Evolutionary conservation across 108 stramenopile species (phyloP).

Genomic region (Stephanodiscus triporus): DNA sequence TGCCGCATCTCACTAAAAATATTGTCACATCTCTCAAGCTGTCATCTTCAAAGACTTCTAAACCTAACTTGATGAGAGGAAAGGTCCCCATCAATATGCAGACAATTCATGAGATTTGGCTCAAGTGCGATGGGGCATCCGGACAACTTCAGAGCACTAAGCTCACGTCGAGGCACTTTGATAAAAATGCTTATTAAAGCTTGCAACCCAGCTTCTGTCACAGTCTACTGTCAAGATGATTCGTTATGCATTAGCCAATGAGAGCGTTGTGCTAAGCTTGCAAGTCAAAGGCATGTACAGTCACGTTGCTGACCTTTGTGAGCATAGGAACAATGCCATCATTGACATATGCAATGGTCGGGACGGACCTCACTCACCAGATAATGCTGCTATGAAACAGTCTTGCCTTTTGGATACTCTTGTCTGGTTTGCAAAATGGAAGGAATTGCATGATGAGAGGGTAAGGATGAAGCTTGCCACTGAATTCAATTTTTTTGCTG

Average conservation of each 20-base stretch:
- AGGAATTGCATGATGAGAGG: slow-evolving; percentile 5
- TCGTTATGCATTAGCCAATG: background rate
- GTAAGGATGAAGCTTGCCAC: background rate
- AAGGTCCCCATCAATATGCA: slow-evolving; percentile 5
- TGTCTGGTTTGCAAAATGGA: slow-evolving; percentile 11
- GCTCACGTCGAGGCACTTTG: slow-evolving; percentile 6
- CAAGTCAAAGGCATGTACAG: slow-evolving; percentile 1
- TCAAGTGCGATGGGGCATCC: background rate
- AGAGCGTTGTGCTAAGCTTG: background rate
- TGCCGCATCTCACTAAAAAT: slow-evolving; percentile 19
- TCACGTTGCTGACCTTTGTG: slow-evolving; percentile 6
- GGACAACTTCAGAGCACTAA: slow-evolving; percentile 7
- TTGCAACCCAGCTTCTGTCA: slow-evolving; percentile 9
- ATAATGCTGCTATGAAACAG: slow-evolving; percentile 3
- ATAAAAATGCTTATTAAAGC: slow-evolving; percentile 10
- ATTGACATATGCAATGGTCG: slow-evolving; percentile 15
- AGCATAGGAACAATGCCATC: slow-evolving; percentile 1
- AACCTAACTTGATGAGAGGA: background rate
- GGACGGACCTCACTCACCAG: slow-evolving; percentile 8
- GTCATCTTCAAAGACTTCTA: slow-evolving; percentile 11
- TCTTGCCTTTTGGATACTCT: background rate
- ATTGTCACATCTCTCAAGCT: slow-evolving; percentile 6
- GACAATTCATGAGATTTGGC: slow-evolving; percentile 10
- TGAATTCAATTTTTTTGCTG: slow-evolving; percentile 17
- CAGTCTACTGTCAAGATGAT: slow-evolving; percentile 1